These are phyloP conservation scores for Candida golubevii DNA, from an alignment of 805 yeast genomes.

Conservation along the genomic window DNA sequence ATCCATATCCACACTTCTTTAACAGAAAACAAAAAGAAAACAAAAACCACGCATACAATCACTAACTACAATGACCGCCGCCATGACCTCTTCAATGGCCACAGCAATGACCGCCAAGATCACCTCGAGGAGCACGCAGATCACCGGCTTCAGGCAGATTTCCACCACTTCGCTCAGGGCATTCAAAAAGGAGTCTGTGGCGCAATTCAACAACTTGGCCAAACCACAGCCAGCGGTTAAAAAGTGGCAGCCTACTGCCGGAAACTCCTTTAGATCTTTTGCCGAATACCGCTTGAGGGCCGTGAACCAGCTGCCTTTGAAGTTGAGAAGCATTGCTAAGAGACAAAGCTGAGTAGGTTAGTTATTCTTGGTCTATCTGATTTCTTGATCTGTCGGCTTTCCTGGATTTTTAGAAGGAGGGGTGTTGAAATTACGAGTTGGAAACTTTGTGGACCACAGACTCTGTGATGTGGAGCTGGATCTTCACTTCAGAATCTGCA, in stretches of 20 bases:
- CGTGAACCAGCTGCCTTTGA: constrained; percentile 39
- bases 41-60: no score
- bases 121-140: no score
- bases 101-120: no score
- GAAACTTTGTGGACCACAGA: neutral
- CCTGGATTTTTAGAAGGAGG: neutral
- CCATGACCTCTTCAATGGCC: no score
- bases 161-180: constrained; percentile 19
- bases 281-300: constrained; percentile 43
- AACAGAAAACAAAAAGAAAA: no score
- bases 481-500: no score
- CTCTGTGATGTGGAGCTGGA: no score
- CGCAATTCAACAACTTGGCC: constrained; percentile 23
- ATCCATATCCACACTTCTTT: no score
- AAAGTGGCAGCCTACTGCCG: constrained; percentile 37
- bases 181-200: constrained; percentile 28
- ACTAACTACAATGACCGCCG: no score
- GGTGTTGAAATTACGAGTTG: neutral
- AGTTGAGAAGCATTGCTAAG: constrained; percentile 17
- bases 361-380: neutral
- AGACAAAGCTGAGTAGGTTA: constrained; percentile 4
- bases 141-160: constrained; percentile 18
- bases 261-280: constrained; percentile 39
- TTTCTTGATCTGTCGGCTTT: neutral
- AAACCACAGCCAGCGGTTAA: constrained; percentile 18